Base-by-base conservation (phyloP, 345 rosid genomes). In the Sapria himalayana region DNA sequence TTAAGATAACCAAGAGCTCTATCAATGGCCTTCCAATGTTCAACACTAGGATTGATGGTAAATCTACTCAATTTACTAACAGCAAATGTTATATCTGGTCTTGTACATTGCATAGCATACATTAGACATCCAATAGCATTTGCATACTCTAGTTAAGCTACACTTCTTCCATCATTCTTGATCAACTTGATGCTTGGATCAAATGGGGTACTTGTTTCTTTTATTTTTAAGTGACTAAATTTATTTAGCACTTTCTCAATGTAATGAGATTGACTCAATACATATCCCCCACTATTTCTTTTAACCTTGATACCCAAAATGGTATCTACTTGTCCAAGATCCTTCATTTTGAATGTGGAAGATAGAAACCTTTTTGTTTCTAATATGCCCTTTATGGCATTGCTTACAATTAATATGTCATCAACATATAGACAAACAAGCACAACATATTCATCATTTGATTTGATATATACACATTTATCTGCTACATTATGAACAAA, bases 281-380 rank as follows among this genome's bases (percentile, higher is more conserved):
- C 3, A 27, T 0, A 43, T 15, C 46, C 22, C 4, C 4, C 4
- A 22, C 16, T 16, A 24, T 43, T n/a, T 23, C 25, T 27, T 15
- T 18, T 39, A 2, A 39, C n/a, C n/a, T 39, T 39, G 25, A 39
- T 19, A 2, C 25, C 2, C 15, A 43, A 43, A 14, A 43, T 43
- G 12, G 21, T 43, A 43, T 43, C 46, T 14, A 25, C 46, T 27
- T 43, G 34, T 25, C 29, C 29, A 0, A 43, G 29, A 43, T 43
- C 20, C 11, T 43, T 25, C 34, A 43, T 43, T 9, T 25, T 16
- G 18, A 25, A 43, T 12, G 10, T 0, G 0, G 35, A 27, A 25
- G 17, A 9, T 3, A 43, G 22, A 43, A 25, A 25, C n/a, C 29
- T 39, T 2, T 41, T 41, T 12, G 45, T 41, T 22, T 41, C 45